Conservation (phyloP, 1,284 basidiomycete genomes). For the Microbotryum silenes-acaulis region DNA sequence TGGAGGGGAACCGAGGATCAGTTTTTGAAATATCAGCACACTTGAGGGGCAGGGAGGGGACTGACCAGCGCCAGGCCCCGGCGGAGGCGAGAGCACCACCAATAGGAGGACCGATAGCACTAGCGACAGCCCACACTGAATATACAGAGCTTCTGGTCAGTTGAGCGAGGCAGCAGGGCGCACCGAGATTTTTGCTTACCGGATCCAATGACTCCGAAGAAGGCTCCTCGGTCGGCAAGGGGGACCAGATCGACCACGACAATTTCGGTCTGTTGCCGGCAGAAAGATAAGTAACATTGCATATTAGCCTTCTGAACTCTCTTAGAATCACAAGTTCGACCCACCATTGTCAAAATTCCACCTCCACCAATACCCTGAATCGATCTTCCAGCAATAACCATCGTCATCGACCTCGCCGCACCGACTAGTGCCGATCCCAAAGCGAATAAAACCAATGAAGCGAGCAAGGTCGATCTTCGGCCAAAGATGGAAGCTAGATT, state of each 20-base stretch:
- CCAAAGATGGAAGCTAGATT: slow-evolving; percentile 32
- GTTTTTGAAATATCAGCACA: not conserved
- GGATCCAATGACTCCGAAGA: slow-evolving; percentile 29
- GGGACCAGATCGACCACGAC: slow-evolving; percentile 32
- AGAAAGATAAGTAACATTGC: not conserved
- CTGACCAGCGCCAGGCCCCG: slow-evolving; percentile 45
- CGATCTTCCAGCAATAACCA: slow-evolving; percentile 38
- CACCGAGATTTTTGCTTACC: not conserved
- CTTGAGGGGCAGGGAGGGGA: slow-evolving; percentile 33
- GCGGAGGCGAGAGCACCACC: slow-evolving; percentile 43
- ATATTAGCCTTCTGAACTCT: not conserved
- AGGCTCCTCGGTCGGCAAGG: slow-evolving; percentile 30
- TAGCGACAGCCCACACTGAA: slow-evolving; percentile 23
- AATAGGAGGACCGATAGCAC: slow-evolving; percentile 39
- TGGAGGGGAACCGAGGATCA: slow-evolving; percentile 22
- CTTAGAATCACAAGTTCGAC: not conserved
- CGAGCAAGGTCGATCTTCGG: slow-evolving; percentile 38
- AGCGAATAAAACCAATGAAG: slow-evolving; percentile 39
- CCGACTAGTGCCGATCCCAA: slow-evolving; percentile 40
- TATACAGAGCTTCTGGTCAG: not conserved
- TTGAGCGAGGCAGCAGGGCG: not conserved
- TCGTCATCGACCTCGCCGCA: slow-evolving; percentile 37
- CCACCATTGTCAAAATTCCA: slow-evolving; percentile 28
- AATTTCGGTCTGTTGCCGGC: slow-evolving; percentile 13
- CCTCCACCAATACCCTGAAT: slow-evolving; percentile 41